phyloP scores from a whole-genome alignment of 495 filamentous ascomycete species.

The Daldinia concentrica region DNA sequence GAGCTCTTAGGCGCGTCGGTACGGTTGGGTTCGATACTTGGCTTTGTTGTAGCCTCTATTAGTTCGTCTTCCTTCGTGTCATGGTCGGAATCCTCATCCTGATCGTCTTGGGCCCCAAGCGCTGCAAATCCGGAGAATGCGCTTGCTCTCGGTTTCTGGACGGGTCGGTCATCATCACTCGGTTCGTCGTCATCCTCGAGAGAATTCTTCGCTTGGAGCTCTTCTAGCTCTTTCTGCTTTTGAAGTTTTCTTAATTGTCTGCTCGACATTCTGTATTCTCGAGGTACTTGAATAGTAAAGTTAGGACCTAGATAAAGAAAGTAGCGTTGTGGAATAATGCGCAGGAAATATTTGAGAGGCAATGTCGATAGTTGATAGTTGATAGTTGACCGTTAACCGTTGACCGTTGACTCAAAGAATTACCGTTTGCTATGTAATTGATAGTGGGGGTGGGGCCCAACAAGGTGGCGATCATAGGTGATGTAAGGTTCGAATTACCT shows the following conservation, averaged over 20 bases:
- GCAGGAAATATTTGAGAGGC: background rate
- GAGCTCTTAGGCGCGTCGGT: conserved; percentile 55
- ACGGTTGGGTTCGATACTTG: conserved; percentile 54
- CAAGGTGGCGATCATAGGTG: background rate
- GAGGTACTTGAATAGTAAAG: background rate
- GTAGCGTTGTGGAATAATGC: background rate
- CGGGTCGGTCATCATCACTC: conserved; percentile 54
- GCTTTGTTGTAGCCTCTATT: conserved; percentile 31
- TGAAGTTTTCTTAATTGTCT: conserved; percentile 82
- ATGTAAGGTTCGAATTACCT: conserved; percentile 2
- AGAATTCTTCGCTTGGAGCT: conserved; percentile 38
- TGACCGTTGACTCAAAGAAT: background rate
- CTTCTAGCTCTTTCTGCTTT: conserved; percentile 69
- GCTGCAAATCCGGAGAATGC: conserved; percentile 62
- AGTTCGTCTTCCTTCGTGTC: conserved; percentile 58
- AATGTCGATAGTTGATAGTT: background rate
- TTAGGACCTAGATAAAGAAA: background rate
- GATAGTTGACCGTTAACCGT: background rate
- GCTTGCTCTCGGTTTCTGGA: conserved; percentile 52
- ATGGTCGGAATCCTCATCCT: conserved; percentile 56
- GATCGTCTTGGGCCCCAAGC: conserved; percentile 52
- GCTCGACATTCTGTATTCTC: conserved; percentile 72
- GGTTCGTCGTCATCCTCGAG: conserved; percentile 54
- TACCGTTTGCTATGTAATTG: background rate
- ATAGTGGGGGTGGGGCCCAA: conserved; percentile 9